A percentile compares a stretch with the other conserved stretches of the same genome.
Evolutionary conservation across 805 yeast genomes (phyloP).

Genomic region (Zygotorulaspora danielsina): DNA sequence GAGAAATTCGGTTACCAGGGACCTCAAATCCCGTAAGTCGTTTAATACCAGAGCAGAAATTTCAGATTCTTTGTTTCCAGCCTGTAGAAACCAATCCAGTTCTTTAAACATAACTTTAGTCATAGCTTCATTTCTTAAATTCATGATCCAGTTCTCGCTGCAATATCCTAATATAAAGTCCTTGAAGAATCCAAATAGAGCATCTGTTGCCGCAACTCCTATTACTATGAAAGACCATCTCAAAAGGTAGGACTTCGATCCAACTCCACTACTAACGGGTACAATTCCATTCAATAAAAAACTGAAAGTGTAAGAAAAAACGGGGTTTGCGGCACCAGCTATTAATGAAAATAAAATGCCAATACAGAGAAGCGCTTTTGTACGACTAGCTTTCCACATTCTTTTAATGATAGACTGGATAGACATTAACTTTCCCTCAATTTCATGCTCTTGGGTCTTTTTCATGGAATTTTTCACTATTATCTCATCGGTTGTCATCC

Average conservation of each 20-base stretch:
- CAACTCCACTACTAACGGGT: conserved; percentile 38
- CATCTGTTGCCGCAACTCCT: conserved; percentile 59
- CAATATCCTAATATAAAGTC: conserved; percentile 48
- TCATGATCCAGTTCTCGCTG: conserved; percentile 64
- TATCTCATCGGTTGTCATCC: conserved; percentile 5
- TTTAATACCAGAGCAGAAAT: conserved; percentile 67
- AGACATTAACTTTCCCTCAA: conserved; percentile 22
- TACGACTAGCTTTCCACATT: conserved; percentile 30
- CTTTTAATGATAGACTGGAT: conserved; percentile 28
- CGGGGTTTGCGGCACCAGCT: conserved; percentile 66
- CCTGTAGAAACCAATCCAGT: conserved; percentile 47
- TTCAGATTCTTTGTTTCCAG: conserved; percentile 44
- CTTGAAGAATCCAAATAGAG: conserved; percentile 50
- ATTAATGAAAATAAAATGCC: conserved; percentile 54
- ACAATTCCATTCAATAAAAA: conserved; percentile 62
- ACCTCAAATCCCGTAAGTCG: conserved; percentile 74
- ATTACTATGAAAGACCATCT: conserved; percentile 70
- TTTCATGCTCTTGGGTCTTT: conserved; percentile 19
- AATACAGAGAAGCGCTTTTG: conserved; percentile 32
- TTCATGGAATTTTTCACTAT: conserved; percentile 6
- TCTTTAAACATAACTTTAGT: conserved; percentile 48
- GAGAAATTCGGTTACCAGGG: conserved; percentile 58
- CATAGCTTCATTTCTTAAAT: conserved; percentile 49
- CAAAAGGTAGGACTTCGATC: conserved; percentile 35
- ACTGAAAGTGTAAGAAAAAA: conserved; percentile 75